Conservation (phyloP, 2,329 filamentous ascomycete genomes). For the Colletotrichum sidae region DNA sequence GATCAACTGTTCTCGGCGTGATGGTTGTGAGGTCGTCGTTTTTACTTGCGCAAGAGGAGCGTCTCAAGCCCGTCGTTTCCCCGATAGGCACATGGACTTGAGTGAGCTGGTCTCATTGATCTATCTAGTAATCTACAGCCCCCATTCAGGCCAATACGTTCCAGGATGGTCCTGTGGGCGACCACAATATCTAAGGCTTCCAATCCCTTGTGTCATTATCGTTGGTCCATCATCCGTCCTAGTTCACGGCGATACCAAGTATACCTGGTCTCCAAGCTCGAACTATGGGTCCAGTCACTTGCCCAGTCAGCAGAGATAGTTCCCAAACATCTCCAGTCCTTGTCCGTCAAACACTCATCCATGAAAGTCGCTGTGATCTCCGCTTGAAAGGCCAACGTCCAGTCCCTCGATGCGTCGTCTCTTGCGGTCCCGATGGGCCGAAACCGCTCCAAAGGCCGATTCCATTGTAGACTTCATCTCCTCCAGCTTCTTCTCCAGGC, state of each 20-base stretch:
- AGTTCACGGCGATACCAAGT: no score
- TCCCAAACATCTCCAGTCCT: not conserved
- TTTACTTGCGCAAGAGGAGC: no score
- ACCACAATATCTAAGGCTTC: no score
- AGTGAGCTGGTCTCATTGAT: no score
- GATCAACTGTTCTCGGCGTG: not conserved
- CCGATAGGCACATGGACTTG: no score
- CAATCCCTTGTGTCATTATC: no score
- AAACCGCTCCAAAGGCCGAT: not conserved
- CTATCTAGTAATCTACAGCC: no score
- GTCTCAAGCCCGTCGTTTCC: no score
- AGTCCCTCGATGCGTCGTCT: conserved; percentile 11
- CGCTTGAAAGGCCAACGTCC: not conserved
- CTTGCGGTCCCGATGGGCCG: conserved; percentile 15
- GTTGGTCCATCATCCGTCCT: no score
- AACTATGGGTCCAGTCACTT: not conserved
- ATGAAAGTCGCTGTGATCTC: not conserved
- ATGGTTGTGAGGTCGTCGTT: not conserved
- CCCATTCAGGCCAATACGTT: no score
- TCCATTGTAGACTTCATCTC: conserved; percentile 11
- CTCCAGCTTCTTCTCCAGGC: conserved; percentile 12
- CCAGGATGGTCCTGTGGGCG: no score
- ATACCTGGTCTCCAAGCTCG: not conserved
- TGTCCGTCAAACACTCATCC: not conserved
- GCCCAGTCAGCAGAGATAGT: not conserved